Evolutionary conservation across 805 yeast genomes (phyloP), one percentile per base, ranked within the genome.

Genomic region (Saturnispora silvae): DNA sequence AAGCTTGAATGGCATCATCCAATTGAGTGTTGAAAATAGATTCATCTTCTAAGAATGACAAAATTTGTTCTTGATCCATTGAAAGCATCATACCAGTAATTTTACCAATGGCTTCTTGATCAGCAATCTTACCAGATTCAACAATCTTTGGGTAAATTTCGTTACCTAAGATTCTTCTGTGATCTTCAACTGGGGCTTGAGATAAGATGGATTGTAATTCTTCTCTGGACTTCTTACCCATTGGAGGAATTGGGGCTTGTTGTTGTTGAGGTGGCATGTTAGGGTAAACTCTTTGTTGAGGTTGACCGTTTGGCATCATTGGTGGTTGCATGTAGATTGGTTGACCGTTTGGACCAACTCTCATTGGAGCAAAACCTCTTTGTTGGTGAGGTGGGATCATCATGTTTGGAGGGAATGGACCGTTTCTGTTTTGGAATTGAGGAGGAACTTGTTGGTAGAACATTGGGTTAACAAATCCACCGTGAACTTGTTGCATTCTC

Each of bases 71-170:
- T 65, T 82, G 83, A 59, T 86, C 94, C 77, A 89, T 77, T 60
- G 87, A 96, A 59, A 92, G 75, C 70, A 92, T 77, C 97, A 92
- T 92, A 70, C 97, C 96, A 49, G 98, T 92, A 61, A 92, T 84
- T 72, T 87, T 89, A 68, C 96, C 95, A 50, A 96, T 96, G 56
- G 95, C 85, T 66, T 86, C 95, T 42, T 81, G 81, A 58, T 86
- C 94, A 53, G 77, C 77, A 54, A 87, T 84, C 67, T 81, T 81
- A 56, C 84, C 86, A 46, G 83, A 77, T 49, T 86, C 77, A 48
- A 80, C 77, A 56, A 92, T 81, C 75, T 78, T 83, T 58, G 94
- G 86, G 75, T 89, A 92, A 59, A 92, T 73, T 60, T 86, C 94
- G 74, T 92, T 96, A 68, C 98, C 98, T 60, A 92, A 75, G 59